Evolutionary conservation across 345 rosid species (phyloP).

Genomic region (Salix udensis): DNA sequence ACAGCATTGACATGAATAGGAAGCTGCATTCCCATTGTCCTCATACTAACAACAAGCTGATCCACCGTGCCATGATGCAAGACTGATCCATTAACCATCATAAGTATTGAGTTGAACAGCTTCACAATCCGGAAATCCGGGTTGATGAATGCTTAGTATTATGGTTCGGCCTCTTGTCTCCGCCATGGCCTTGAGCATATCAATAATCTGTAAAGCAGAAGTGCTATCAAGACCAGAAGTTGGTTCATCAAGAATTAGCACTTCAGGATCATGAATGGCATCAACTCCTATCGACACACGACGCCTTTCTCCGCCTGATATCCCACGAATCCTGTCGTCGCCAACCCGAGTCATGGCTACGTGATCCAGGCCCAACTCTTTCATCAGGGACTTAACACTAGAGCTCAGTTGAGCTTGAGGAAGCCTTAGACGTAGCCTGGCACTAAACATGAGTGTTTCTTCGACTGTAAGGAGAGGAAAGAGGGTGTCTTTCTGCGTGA

Average conservation of each 20-base stretch:
- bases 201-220: slow-evolving; percentile 75
- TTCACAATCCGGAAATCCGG: slow-evolving; percentile 89
- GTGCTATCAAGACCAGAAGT: slow-evolving; percentile 95
- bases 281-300: slow-evolving; percentile 96
- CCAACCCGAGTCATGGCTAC: slow-evolving; percentile 70
- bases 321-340: slow-evolving; percentile 75
- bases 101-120: slow-evolving; percentile 64
- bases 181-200: slow-evolving; percentile 88
- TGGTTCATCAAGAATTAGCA: slow-evolving; percentile 91
- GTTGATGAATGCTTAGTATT: slow-evolving; percentile 81
- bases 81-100: slow-evolving; percentile 73
- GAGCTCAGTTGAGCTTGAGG: slow-evolving; percentile 46
- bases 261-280: slow-evolving; percentile 81
- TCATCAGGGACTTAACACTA: slow-evolving; percentile 61
- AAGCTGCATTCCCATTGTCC: slow-evolving; percentile 51
- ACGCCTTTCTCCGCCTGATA: slow-evolving; percentile 95
- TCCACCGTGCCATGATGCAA: slow-evolving; percentile 78
- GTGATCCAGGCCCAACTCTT: slow-evolving; percentile 79
- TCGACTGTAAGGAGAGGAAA: slow-evolving; percentile 91
- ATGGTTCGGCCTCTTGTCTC: slow-evolving; percentile 74
- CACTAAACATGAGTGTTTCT: slow-evolving; percentile 89
- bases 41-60: slow-evolving; percentile 49
- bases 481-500: slow-evolving; percentile 77
- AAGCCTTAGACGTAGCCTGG: slow-evolving; percentile 65
- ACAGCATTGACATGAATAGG: slow-evolving; percentile 68